Conservation (phyloP, 169 alveolate species). For the Besnoitia besnoiti region DNA sequence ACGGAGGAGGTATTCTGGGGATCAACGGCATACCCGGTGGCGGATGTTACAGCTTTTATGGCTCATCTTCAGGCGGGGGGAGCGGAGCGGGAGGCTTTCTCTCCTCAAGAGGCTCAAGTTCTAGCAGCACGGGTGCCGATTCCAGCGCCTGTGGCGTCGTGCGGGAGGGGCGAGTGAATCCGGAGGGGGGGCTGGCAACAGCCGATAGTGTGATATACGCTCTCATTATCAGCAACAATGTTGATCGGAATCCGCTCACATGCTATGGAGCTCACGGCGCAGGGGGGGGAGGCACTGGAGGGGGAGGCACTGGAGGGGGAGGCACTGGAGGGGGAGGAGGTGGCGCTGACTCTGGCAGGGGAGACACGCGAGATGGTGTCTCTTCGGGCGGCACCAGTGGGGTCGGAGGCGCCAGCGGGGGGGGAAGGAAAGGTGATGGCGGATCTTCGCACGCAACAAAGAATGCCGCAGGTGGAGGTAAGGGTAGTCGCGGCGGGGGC, state of each 20-base stretch:
- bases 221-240: constrained; percentile 27
- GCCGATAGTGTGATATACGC: constrained; percentile 31
- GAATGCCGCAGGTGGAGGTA: constrained; percentile 19
- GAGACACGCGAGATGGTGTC: not conserved
- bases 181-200: not conserved
- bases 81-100: not conserved
- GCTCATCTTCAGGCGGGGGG: no score
- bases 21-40: no score
- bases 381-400: not conserved
- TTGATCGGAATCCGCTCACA: not conserved
- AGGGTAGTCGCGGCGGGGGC: constrained; percentile 49
- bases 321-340: not conserved
- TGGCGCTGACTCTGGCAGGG: not conserved
- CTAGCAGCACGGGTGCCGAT: not conserved
- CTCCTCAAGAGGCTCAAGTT: not conserved
- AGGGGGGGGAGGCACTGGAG: not conserved
- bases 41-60: no score
- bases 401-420: not conserved
- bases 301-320: not conserved
- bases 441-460: constrained; percentile 22
- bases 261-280: not conserved
- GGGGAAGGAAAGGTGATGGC: constrained; percentile 5
- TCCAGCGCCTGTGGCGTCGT: not conserved
- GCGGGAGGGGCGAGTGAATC: not conserved
- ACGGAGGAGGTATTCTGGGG: not conserved